Base-by-base conservation (phyloP, 2,329 filamentous ascomycete species). In the Talaromyces pinophilus region DNA sequence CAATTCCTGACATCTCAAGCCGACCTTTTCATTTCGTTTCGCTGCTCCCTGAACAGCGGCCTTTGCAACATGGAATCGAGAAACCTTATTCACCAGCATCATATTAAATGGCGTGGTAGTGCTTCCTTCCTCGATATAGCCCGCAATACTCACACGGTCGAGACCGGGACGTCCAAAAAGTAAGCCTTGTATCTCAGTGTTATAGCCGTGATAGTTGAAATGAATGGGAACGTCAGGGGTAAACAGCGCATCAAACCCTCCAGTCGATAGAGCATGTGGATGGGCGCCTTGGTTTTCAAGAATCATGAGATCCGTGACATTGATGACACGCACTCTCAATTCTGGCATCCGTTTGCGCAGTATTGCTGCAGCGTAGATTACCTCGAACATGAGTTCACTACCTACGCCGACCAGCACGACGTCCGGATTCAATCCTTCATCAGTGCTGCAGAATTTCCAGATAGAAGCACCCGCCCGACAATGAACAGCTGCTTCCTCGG, bases 71-170 rank as follows among this genome's bases (percentile, higher is more conserved):
- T 90, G 82, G 70, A 84, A 90, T 50, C 87, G 79, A 19, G 83
- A 87, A 1, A 88, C 85, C 22, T 78, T 71, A 71, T 91, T 90
- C 4, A 84, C 75, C 1, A 90, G 79, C 87, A 90, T 87, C 88
- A 90, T 90, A 71, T 90, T 86, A 70, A 90, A 90, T 1, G 88
- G 88, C 1, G 87, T 90, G 0, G 87, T 90, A 0, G 88, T 90
- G 62, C 81, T 86, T 0, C 87, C 88, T 74, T 90, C 88, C 71
- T 90, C 88, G 30, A 82, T 82, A 69, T 90, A 90, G 3, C 84
- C 86, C 15, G 82, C 82, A 7, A 90, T 83, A 0, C 76, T 82
- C 67, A 88, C 82, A 2, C 86, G 81, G 5, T 85, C 79, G 17
- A 85, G 70, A 10, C 79, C 76, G 0, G 80, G 81, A 0, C 87